Evolutionary conservation across 345 rosid genomes (phyloP), one percentile per base, ranked within the genome.

Genomic region (Salix suchowensis): DNA sequence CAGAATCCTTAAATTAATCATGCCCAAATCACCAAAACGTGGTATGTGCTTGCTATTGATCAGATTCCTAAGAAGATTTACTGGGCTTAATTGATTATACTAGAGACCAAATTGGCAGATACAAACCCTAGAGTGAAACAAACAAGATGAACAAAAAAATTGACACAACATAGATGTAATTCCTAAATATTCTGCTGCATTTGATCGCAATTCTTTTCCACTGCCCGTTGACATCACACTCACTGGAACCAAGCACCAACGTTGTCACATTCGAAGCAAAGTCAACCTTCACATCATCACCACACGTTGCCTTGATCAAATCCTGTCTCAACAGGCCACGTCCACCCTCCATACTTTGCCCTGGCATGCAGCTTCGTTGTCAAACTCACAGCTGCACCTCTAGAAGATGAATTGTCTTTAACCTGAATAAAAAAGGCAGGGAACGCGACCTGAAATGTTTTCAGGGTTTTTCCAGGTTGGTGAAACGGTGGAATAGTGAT

Each of bases 261-360:
- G 44, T n/a, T 13, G 44, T 68, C 50, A 72, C 24, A 4, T 32
- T 36, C 5, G 14, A 30, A 26, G 77, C 30, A 12, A 32, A 21
- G 23, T 42, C 64, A 7, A 46, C 65, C 62, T 32, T 65, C n/a
- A 32, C 46, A 19, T 66, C 58, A 3, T 66, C 71, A 4, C n/a
- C 24, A 19, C 77, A 74, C 44, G 54, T 19, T 14, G 67, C 71
- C 61, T 7, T 46, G 4, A 74, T 32, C 21, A 46, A 44, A 13
- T 74, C 77, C 60, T 36, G n/a, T 48, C 18, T 74, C 23, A 2
- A 23, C 64, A 4, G 71, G 77, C 77, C 77, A 74, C 40, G 77
- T 74, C 77, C 77, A 66, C 48, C 77, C 60, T 65, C 71, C 69
- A 34, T 74, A 74, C 37, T 12, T 50, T 19, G 65, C 77, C 44